phyloP scores from a whole-genome alignment of 1,284 basidiomycete species.

The Ustilago hordei region DNA sequence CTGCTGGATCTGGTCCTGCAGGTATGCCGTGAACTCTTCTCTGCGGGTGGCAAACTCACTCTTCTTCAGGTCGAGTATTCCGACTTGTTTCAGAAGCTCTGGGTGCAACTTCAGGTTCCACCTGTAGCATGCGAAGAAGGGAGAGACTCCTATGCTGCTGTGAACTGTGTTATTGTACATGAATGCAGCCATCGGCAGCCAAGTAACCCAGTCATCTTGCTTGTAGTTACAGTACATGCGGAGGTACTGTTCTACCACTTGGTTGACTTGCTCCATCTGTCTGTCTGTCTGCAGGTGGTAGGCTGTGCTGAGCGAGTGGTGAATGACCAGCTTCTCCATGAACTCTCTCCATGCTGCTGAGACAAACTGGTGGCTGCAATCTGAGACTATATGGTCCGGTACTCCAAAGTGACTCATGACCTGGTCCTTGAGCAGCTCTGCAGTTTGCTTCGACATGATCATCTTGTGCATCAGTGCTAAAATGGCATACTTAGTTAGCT shows the following conservation, averaged over 20 bases:
- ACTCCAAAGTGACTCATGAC: slow-evolving; percentile 70
- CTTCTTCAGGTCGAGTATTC: background rate
- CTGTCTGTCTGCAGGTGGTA: no score
- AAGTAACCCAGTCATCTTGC: slow-evolving; percentile 28
- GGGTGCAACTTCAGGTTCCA: no score
- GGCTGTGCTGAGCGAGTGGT: slow-evolving; percentile 62
- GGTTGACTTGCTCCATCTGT: slow-evolving; percentile 72
- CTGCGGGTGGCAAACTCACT: background rate
- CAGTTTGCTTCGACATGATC: slow-evolving; percentile 63
- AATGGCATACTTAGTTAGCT: slow-evolving; percentile 68
- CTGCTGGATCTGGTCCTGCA: slow-evolving; percentile 1
- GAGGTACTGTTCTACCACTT: slow-evolving; percentile 69
- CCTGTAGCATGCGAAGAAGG: slow-evolving; percentile 11
- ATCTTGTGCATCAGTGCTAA: slow-evolving; percentile 74
- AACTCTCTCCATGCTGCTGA: slow-evolving; percentile 67
- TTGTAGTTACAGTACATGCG: no score
- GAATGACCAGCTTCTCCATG: slow-evolving; percentile 46
- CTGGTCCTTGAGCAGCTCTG: slow-evolving; percentile 58
- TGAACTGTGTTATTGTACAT: slow-evolving; percentile 14
- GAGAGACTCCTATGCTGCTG: slow-evolving; percentile 3
- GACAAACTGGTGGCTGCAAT: slow-evolving; percentile 65
- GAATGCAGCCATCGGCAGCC: background rate
- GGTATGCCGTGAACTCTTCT: background rate
- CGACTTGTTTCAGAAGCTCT: background rate
- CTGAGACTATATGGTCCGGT: no score